Evolutionary conservation across 768 basidiomycete genomes (phyloP), one percentile per base, ranked within the genome.

Genomic region (Pisolithus tinctorius): DNA sequence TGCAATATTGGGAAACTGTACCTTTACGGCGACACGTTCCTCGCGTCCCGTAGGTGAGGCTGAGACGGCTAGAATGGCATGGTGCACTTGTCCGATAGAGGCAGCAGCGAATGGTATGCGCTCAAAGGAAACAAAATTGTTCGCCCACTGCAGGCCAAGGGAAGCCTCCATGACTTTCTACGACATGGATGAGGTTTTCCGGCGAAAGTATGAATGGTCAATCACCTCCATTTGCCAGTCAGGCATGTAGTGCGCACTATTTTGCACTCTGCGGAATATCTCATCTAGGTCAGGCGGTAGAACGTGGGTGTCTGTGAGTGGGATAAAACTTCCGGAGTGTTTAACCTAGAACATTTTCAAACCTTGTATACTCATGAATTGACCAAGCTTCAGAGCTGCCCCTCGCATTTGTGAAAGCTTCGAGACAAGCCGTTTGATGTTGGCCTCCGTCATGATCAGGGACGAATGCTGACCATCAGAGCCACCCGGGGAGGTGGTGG

Each of bases 211-310:
- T 30, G 49, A 23, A 14, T 38, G 39, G 9, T 26, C 5, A 63
- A 69, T 17, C 14, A 91, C 94, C 80, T 94, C 88, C 84, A 97
- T 88, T 64, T 99, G 95, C 88, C 88, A 94, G 58, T 95, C 87
- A 0, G 95, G 95, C 95, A 99, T 99, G 65, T 97, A 97, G 67
- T 99, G 92, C 1, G 95, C 95, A 58, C 86, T 83, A 57, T 95
- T 90, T 63, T 98, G 95, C 0, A 99, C 94, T 27, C 86, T 75
- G 47, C 92, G 80, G 59, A 99, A 84, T 29, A 99, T 86, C 49
- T 80, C 77, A 61, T 97, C 93, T 3, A 97, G 69, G 56, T 95
- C 92, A 0, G 87, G 80, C 0, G 94, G 90, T 2, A 99, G 74
- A 36, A 89, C 71, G 55, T 95, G 86, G 0, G 92, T 88, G 66